Evolutionary conservation across 805 yeast species (phyloP), one percentile per base, ranked within the genome.

Genomic region (Sugiyamaella qingdaonensis): DNA sequence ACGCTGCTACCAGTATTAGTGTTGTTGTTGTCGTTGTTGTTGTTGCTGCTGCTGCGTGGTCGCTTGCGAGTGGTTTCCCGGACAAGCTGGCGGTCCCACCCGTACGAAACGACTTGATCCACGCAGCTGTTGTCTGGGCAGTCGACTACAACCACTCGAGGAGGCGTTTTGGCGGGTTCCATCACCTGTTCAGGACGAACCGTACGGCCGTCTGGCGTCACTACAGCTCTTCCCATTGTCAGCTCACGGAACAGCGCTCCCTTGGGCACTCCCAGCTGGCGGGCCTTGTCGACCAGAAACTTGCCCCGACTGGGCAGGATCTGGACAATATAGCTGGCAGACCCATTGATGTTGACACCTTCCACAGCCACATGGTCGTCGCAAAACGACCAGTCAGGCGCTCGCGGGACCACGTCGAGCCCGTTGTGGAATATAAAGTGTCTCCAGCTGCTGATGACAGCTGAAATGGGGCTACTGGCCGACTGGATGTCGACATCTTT

Each of bases 341-440:
- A 51, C 9, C 53, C 46, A 46, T 34, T 14, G 29, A 51, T 36
- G 19, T 27, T 29, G 10, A 69, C 49, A 1, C 65, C 60, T 8
- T 53, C 50, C 8, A 68, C 55, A 4, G 60, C 58, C n/a, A 68
- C 53, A 31, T 56, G 54, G 13, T 65, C 64, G 39, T 60, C 75
- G 64, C 41, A 66, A 57, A 24, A 71, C 57, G 33, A 68, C 14
- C 53, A 48, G 16, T 52, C 52, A 24, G 55, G 27, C 5, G 49
- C 66, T 2, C 68, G 68, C 51, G 87, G 65, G 34, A 77, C 74
- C 47, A 86, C 77, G 1, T 89, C 90, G 61, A 68, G 55, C 16
- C 64, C 59, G 14, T 84, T 79, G 57, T 97, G 78, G 66, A 88
- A 88, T 11, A 90, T 88, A 70, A 92, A 91, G 59, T 82, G 81